These are phyloP conservation scores for Laburnicola sp. DNA, from an alignment of 2,329 filamentous ascomycete species.

Conservation along the genomic window DNA sequence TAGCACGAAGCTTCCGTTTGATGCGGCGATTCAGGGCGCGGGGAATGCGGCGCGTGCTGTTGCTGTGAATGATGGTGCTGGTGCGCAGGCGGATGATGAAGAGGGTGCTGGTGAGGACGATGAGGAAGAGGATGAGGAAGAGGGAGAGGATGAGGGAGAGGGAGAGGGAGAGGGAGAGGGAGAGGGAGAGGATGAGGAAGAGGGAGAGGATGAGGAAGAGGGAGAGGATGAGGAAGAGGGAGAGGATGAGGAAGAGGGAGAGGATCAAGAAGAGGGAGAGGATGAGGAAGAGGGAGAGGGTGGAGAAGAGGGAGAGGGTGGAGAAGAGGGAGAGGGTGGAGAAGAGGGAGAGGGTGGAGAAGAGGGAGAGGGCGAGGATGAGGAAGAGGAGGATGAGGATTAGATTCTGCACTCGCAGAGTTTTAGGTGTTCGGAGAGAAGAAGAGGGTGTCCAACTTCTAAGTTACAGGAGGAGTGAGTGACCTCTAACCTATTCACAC, in stretches of 20 bases:
- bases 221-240: not conserved
- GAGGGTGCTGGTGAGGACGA: not conserved
- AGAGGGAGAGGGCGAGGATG: not conserved
- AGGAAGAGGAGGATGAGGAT: not conserved
- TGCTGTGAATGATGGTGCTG: not conserved
- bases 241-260: not conserved
- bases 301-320: too few relatives aligned
- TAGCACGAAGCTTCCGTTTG: conserved; percentile 40
- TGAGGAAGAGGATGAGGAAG: not conserved
- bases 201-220: not conserved
- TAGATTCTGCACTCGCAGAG: not conserved
- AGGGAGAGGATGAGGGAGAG: not conserved
- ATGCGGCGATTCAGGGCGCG: conserved; percentile 32
- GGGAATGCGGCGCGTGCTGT: conserved; percentile 8
- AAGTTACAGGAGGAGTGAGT: too few relatives aligned
- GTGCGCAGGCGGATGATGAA: not conserved
- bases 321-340: too few relatives aligned
- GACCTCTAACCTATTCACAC: too few relatives aligned
- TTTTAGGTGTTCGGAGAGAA: not conserved
- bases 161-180: not conserved
- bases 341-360: too few relatives aligned
- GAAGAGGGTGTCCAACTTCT: not conserved
- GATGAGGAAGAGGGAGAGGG: not conserved
- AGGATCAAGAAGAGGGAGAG: not conserved
- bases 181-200: not conserved